These are phyloP conservation scores for Suhomyces sp. DNA, from an alignment of 805 yeast genomes.

Conservation along the genomic window DNA sequence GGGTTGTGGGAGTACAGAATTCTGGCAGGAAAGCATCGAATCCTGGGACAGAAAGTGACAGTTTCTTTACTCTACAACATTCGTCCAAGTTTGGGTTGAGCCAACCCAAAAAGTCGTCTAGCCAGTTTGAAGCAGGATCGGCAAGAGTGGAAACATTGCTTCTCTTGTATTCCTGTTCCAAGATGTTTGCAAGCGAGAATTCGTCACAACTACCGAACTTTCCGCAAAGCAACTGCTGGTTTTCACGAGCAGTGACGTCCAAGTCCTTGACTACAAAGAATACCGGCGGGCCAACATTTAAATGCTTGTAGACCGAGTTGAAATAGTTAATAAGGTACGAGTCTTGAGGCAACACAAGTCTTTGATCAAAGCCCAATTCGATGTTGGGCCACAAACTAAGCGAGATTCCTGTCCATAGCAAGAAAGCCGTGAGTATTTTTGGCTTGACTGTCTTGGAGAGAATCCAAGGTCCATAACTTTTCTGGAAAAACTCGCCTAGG, in stretches of 20 bases:
- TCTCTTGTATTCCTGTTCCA: slow-evolving; percentile 81
- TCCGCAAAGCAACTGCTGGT: slow-evolving; percentile 81
- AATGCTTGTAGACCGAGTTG: slow-evolving; percentile 65
- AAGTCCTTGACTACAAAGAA: slow-evolving; percentile 75
- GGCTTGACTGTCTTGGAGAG: slow-evolving; percentile 47
- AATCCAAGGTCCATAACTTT: slow-evolving; percentile 58
- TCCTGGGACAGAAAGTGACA: slow-evolving; percentile 15
- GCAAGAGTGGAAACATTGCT: slow-evolving; percentile 60
- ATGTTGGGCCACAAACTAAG: slow-evolving; percentile 66
- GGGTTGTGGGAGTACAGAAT: slow-evolving; percentile 64
- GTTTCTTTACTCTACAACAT: slow-evolving; percentile 74
- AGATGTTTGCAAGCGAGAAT: slow-evolving; percentile 70
- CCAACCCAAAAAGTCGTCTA: slow-evolving; percentile 87
- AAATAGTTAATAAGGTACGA: slow-evolving; percentile 83
- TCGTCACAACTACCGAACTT: slow-evolving; percentile 81
- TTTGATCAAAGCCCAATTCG: slow-evolving; percentile 81
- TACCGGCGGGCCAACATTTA: slow-evolving; percentile 89
- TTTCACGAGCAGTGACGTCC: slow-evolving; percentile 56
- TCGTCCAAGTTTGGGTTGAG: slow-evolving; percentile 81
- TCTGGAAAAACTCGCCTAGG: slow-evolving; percentile 38
- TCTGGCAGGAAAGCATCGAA: slow-evolving; percentile 30
- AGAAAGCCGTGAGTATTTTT: slow-evolving; percentile 51
- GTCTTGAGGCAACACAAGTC: slow-evolving; percentile 78
- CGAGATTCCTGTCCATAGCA: slow-evolving; percentile 65
- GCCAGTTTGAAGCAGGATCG: slow-evolving; percentile 89